Base-by-base conservation (phyloP, 768 basidiomycete genomes). In the Suillus tomentosus region DNA sequence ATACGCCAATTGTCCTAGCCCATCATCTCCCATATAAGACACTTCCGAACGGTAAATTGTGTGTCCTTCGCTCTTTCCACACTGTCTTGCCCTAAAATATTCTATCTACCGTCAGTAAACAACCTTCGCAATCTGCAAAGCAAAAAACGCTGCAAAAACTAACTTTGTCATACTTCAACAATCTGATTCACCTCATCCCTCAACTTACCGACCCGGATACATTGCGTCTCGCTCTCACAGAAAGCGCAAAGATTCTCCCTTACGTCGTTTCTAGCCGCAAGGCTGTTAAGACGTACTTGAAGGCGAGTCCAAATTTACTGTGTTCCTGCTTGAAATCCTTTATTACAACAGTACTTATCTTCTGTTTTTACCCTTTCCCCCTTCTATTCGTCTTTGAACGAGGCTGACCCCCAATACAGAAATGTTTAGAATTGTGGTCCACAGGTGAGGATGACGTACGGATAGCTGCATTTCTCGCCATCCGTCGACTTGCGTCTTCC, bases 11-110 rank as follows among this genome's bases (percentile, higher is more conserved):
- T 47, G 84, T 98, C 9, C 83, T 99, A 19, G 83, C 85, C 57
- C 89, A 96, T 71, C 96, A 98, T 69, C 81, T 92, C 42, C 96
- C 96, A 0, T 94, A 87, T 79, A 96, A 95, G 79, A 88, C 85
- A 2, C 82, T 89, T 31, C 73, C 88, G 1, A 88, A 88, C 68
- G 97, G 96, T 60, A 92, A 90, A 84, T 90, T 91, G 96, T 96
- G 71, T 57, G 92, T 81, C 42, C 42, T 50, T 17, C 22, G 17
- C 31, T 10, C 13, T 39, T 24, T 3, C 24, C 13, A 11, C 39
- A 19, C 19, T 1, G 5, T 31, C 57, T 42, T 27, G 4, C 66
- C 54, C 39, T 54, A 65, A 22, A 63, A 6, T 3, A 62, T 50
- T 62, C 39, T 15, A 65, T 50, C 59, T 22, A 24, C 51, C 56